Evolutionary conservation across 805 yeast species (phyloP), one percentile per base, ranked within the genome.

Genomic region (Cyberlindnera veronae): DNA sequence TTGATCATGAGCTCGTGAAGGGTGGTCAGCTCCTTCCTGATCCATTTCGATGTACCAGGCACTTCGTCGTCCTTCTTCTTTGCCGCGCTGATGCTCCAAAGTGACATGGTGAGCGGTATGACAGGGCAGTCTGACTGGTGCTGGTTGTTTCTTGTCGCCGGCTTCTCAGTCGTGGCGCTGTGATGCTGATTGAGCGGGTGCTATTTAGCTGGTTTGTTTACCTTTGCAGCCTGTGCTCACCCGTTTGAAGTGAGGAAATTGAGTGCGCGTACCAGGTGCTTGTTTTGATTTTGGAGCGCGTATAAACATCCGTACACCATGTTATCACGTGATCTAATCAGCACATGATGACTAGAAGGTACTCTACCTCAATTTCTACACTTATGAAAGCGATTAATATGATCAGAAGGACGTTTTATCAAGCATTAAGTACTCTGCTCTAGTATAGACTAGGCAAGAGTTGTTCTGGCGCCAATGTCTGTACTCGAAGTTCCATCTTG

Each of bases 401-500:
- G n/a, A n/a, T n/a, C n/a, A n/a, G n/a, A n/a, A n/a, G n/a, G n/a
- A n/a, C n/a, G n/a, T n/a, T 22, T 22, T 22, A 22, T 22, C 24
- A 22, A 22, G 24, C 8, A 22, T 11, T 22, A n/a, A n/a, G 29
- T 26, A 13, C 29, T 9, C n/a, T 13, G 15, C 6, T 26, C 29
- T 26, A 15, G 15, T 10, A 26, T 6, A 26, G 10, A 15, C 34
- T 22, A 46, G 14, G 46, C 46, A 6, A 48, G 33, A 6, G 51
- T 48, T 2, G 51, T 39, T 31, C 51, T 34, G 14, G 36, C 51
- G 3, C 51, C 51, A 21, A 48, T 36, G 7, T 44, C 51, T 3
- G 37, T 44, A 19, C 51, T 44, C 77, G 54, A 93, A 77, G 4
- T 91, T 78, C 96, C 97, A 48, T 79, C 80, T 1, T 95, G 95